phyloP scores from a whole-genome alignment of 495 filamentous ascomycete species.

The Penicillium turbatum region DNA sequence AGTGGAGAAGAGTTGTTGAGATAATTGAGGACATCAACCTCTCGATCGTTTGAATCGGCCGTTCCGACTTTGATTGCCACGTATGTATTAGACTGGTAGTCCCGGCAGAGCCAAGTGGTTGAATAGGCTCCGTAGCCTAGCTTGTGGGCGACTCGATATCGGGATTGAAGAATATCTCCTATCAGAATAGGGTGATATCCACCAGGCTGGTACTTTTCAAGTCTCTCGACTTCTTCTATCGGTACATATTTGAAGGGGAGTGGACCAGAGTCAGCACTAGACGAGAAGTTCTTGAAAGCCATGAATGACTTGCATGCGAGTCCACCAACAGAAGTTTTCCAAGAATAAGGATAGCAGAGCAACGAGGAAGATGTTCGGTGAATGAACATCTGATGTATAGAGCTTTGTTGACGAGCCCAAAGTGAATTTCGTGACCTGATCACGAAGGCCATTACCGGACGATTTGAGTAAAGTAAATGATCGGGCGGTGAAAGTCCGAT shows the following conservation, averaged over 20 bases:
- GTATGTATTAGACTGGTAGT: slow-evolving; percentile 6
- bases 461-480: no score
- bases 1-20: slow-evolving; percentile 4
- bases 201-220: slow-evolving; percentile 27
- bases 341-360: no score
- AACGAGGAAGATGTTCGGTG: not conserved
- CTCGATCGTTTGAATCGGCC: slow-evolving; percentile 12
- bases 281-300: not conserved
- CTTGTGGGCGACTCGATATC: slow-evolving; percentile 39
- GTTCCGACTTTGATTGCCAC: slow-evolving; percentile 29
- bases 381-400: not conserved
- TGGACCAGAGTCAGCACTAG: not conserved
- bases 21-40: slow-evolving; percentile 11
- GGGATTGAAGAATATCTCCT: slow-evolving; percentile 29
- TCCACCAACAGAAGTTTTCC: not conserved
- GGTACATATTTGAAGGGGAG: not conserved
- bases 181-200: slow-evolving; percentile 40
- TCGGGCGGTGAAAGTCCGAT: no score
- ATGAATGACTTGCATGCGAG: not conserved
- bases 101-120: slow-evolving; percentile 23
- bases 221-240: slow-evolving; percentile 7
- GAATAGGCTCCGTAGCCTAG: slow-evolving; percentile 29
- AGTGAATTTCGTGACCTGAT: slow-evolving; percentile 3
- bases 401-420: slow-evolving; percentile 3
- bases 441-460: not conserved